These are phyloP conservation scores for Fusarium keratoplasticum DNA, from an alignment of 2,329 filamentous ascomycete genomes.

Conservation along the genomic window DNA sequence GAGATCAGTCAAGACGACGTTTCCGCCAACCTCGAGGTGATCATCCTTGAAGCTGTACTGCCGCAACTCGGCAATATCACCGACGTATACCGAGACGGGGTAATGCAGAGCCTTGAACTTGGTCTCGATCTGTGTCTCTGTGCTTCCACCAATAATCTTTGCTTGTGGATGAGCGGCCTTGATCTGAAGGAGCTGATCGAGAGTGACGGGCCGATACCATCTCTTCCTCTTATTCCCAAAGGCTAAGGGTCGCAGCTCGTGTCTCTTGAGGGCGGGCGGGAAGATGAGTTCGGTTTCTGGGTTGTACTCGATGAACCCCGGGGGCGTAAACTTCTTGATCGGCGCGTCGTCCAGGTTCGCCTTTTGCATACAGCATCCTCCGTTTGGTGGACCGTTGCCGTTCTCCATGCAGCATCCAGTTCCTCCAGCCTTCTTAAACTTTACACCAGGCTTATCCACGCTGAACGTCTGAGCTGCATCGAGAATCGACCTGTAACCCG, in stretches of 20 bases:
- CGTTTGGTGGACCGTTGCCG: constrained; percentile 54
- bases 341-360: constrained; percentile 60
- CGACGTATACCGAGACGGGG: constrained; percentile 88
- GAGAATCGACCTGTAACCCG: constrained; percentile 92
- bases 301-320: constrained; percentile 93
- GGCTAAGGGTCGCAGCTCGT: constrained; percentile 82
- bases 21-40: constrained; percentile 91
- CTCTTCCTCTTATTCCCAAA: constrained; percentile 95
- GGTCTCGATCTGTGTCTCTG: constrained; percentile 97
- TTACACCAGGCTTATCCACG: constrained; percentile 58
- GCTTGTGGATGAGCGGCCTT: constrained; percentile 86
- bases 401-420: constrained; percentile 80
- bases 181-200: constrained; percentile 91
- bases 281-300: constrained; percentile 96
- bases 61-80: constrained; percentile 89
- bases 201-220: constrained; percentile 90
- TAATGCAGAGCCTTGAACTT: constrained; percentile 98
- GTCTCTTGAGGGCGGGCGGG: constrained; percentile 84
- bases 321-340: constrained; percentile 80
- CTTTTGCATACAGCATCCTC: constrained; percentile 77
- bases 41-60: constrained; percentile 85
- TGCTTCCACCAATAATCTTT: constrained; percentile 95
- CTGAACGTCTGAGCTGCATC: constrained; percentile 95
- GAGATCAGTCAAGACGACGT: constrained; percentile 90
- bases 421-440: constrained; percentile 57